Evolutionary conservation across 768 basidiomycete genomes (phyloP).

Genomic region (Amanita inopinata): DNA sequence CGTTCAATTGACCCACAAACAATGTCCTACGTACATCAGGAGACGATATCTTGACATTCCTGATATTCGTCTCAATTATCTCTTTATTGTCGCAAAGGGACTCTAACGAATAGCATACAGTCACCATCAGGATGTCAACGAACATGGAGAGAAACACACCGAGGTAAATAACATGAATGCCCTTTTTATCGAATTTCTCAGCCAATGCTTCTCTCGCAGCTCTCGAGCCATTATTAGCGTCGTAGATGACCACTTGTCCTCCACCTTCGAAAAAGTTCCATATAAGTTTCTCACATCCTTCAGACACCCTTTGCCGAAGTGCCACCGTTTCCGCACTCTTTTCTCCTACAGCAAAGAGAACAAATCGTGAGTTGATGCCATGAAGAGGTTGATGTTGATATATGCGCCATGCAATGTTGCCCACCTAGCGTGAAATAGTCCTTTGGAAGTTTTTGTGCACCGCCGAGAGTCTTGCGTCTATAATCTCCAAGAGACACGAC

Average conservation of each 20-base stretch:
- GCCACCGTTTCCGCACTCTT: slow-evolving; percentile 75
- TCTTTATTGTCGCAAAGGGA: slow-evolving; percentile 86
- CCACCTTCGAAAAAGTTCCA: slow-evolving; percentile 79
- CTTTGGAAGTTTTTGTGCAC: slow-evolving; percentile 75
- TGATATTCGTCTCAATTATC: slow-evolving; percentile 89
- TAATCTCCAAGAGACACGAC: slow-evolving; percentile 96
- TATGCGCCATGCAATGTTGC: slow-evolving; percentile 12
- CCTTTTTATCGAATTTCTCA: slow-evolving; percentile 77
- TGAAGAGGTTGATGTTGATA: neutral
- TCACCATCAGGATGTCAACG: neutral
- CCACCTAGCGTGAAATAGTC: slow-evolving; percentile 87
- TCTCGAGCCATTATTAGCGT: slow-evolving; percentile 87
- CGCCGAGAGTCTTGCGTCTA: slow-evolving; percentile 81
- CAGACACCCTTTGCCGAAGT: slow-evolving; percentile 62
- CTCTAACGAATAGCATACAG: slow-evolving; percentile 41
- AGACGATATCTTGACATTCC: slow-evolving; percentile 95
- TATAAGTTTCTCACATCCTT: slow-evolving; percentile 83
- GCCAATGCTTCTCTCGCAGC: slow-evolving; percentile 59
- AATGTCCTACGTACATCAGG: slow-evolving; percentile 65
- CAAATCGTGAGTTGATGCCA: neutral
- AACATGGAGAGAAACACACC: slow-evolving; percentile 40
- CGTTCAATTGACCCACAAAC: neutral
- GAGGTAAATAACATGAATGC: slow-evolving; percentile 89
- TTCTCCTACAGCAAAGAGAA: slow-evolving; percentile 36
- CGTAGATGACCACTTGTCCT: slow-evolving; percentile 97